Evolutionary conservation across 2,329 filamentous ascomycete genomes (phyloP), one percentile per base, ranked within the genome.

Genomic region (Onygenales sp.): DNA sequence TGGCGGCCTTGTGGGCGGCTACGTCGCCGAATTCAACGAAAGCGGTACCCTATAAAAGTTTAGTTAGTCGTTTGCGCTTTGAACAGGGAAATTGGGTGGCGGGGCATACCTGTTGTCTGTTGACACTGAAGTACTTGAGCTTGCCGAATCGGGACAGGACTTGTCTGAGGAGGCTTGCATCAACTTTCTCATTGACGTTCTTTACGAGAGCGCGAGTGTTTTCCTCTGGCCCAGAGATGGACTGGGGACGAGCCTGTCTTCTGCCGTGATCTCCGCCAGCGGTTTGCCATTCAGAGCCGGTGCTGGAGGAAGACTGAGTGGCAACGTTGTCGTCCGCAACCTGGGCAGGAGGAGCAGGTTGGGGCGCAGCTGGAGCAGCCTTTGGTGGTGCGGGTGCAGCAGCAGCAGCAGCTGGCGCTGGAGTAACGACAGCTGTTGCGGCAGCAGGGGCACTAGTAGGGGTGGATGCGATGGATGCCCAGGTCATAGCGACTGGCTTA

Each of bases 21-120:
- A 82, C 68, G 46, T 85, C 87, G 66, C 84, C 86, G 72, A 93
- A 98, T 70, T 98, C 93, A 56, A 96, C 89, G 67, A 97, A 97
- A 31, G 93, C 93, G 66, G 90, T 96, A 79, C 93, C 96, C 92
- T 95, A 66, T 32, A 42, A 14, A 33, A 55, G 46, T 52, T 61
- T 55, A 63, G 59, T 52, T 53, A 56, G 9, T 14, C 21, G 21
- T 21, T 21, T 21, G 21, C 21, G 21, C 21, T 21, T 21, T 21
- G 21, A 21, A 21, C 21, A 21, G 3, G 21, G 21, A 21, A 21
- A 21, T 21, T 43, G 21, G n/a, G 35, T 11, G 7, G 32, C 7
- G 21, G 17, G 42, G 61, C 74, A 64, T 77, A 95, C 91, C 87
- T 95, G 96, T 64, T 72, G 72, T 59, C 82, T 79, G 67, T 77